Conservation (phyloP, 2,329 filamentous ascomycete genomes). For the Penicillium sp. region DNA sequence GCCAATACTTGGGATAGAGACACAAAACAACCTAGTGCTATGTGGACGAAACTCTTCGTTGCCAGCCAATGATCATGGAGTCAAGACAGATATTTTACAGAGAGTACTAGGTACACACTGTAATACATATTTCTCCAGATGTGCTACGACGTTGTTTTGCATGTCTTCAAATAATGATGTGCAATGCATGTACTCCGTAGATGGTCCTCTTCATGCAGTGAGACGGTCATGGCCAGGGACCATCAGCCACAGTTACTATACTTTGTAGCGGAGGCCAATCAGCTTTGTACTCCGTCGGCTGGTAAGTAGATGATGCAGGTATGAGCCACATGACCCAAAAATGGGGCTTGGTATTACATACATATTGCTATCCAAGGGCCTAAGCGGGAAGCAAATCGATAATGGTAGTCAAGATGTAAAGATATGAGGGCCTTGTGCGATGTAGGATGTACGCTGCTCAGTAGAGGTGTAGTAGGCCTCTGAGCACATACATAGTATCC, state of each 20-base stretch:
- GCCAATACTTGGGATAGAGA: conserved; percentile 14
- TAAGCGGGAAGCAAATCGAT: not conserved
- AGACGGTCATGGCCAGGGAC: conserved; percentile 6
- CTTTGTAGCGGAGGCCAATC: conserved; percentile 9
- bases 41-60: too few relatives aligned
- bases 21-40: not conserved
- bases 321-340: conserved; percentile 3
- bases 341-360: conserved; percentile 3
- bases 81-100: not conserved
- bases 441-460: too few relatives aligned
- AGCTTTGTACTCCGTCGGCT: conserved; percentile 15
- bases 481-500: not conserved
- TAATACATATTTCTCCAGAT: conserved; percentile 6
- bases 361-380: not conserved
- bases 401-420: not conserved
- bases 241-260: conserved; percentile 8
- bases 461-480: not conserved
- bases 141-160: conserved; percentile 7
- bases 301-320: not conserved
- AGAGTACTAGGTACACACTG: conserved; percentile 2
- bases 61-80: conserved; percentile 5
- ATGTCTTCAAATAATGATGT: conserved; percentile 16
- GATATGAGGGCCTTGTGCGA: not conserved
- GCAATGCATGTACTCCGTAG: conserved; percentile 20
- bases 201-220: too few relatives aligned